Evolutionary conservation across 2,329 filamentous ascomycete genomes (phyloP).

Genomic region (Sporothrix sp.): DNA sequence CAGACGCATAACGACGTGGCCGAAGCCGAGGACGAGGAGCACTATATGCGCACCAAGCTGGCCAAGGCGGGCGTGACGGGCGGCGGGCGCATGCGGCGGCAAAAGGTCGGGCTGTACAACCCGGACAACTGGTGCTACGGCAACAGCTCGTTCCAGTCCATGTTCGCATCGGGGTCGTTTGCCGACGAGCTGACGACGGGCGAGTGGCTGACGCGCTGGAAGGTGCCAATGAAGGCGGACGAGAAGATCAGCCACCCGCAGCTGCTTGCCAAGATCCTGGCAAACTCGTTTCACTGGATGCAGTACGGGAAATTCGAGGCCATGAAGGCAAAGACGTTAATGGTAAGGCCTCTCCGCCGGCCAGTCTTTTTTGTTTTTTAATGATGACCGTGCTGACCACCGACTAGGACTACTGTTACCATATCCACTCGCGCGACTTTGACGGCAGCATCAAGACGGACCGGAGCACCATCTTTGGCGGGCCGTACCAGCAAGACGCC

Average conservation of each 20-base stretch:
- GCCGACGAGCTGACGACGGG: slow-evolving; percentile 50
- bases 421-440: slow-evolving; percentile 42
- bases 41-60: slow-evolving; percentile 33
- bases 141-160: slow-evolving; percentile 78
- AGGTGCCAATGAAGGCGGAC: slow-evolving; percentile 56
- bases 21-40: slow-evolving; percentile 28
- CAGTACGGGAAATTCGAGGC: slow-evolving; percentile 37
- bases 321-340: slow-evolving; percentile 47
- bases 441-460: slow-evolving; percentile 21
- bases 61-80: slow-evolving; percentile 26
- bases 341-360: slow-evolving; percentile 34
- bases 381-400: too few species aligned
- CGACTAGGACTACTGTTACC: slow-evolving; percentile 56
- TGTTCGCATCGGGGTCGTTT: slow-evolving; percentile 66
- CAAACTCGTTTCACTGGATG: slow-evolving; percentile 50
- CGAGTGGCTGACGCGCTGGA: slow-evolving; percentile 53
- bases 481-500: slow-evolving; percentile 75
- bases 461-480: slow-evolving; percentile 51
- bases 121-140: slow-evolving; percentile 82
- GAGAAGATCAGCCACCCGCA: slow-evolving; percentile 44
- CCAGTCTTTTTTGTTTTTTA: not conserved
- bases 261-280: slow-evolving; percentile 49
- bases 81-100: slow-evolving; percentile 29
- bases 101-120: slow-evolving; percentile 66
- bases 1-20: slow-evolving; percentile 71